phyloP scores from a whole-genome alignment of 768 basidiomycete genomes.

The Pleurotus salmoneostramineus region DNA sequence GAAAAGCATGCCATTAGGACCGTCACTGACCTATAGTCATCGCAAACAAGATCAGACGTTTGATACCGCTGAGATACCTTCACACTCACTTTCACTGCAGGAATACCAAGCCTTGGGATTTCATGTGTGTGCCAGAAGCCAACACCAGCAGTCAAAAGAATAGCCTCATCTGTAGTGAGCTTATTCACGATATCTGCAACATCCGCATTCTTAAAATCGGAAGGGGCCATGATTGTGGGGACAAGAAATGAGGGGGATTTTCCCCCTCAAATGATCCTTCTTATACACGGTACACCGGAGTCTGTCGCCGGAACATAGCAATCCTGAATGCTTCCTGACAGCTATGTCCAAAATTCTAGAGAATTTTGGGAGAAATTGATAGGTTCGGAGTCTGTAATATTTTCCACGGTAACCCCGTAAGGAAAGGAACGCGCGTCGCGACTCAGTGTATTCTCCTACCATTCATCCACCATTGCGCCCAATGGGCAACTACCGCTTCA shows the following conservation, averaged over 20 bases:
- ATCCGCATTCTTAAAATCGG: conserved; percentile 64
- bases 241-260: neutral
- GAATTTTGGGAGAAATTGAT: no score
- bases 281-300: no score
- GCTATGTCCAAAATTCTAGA: no score
- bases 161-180: conserved; percentile 72
- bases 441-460: no score
- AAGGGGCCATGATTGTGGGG: conserved; percentile 48
- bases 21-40: conserved; percentile 60
- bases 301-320: no score
- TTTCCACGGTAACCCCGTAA: no score
- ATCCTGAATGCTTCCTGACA: no score
- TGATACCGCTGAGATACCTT: neutral
- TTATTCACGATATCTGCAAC: conserved; percentile 59
- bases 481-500: no score
- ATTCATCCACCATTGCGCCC: no score
- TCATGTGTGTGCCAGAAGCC: conserved; percentile 76
- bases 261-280: neutral
- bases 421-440: no score
- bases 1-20: conserved; percentile 57
- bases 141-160: conserved; percentile 66
- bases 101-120: conserved; percentile 64
- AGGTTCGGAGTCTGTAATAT: no score
- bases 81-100: conserved; percentile 57
- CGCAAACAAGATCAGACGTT: neutral